A percentile compares a stretch with the other conserved stretches of the same genome.
Evolutionary conservation across 257 asterid genomes (phyloP).

Genomic region (Nicotiana otophora): DNA sequence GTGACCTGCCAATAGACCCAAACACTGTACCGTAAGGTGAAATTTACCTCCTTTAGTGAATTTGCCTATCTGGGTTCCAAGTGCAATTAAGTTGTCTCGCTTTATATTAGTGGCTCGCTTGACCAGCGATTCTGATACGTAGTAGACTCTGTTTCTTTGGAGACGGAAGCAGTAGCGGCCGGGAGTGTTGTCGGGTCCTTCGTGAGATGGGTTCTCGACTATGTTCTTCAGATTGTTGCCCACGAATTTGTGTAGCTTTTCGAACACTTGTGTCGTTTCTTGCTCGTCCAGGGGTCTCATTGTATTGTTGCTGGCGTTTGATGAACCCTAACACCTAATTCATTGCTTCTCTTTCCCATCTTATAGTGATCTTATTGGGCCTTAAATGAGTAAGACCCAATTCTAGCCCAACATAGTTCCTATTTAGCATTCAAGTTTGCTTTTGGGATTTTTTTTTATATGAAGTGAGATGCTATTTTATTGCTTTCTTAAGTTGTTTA

Average conservation of each 20-base stretch:
- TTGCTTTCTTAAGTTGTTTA: no score
- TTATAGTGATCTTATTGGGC: background rate
- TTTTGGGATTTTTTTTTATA: no score
- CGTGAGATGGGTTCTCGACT: slow-evolving; percentile 74
- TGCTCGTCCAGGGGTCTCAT: slow-evolving; percentile 80
- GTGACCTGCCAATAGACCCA: slow-evolving; percentile 60
- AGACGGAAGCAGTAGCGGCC: slow-evolving; percentile 89
- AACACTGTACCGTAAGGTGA: slow-evolving; percentile 56
- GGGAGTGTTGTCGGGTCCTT: slow-evolving; percentile 66
- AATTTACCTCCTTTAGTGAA: slow-evolving; percentile 71
- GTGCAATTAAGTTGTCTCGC: slow-evolving; percentile 62
- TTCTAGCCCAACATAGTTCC: background rate
- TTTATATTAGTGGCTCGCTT: slow-evolving; percentile 82
- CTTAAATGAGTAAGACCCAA: background rate
- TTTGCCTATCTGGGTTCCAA: slow-evolving; percentile 83
- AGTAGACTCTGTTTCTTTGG: slow-evolving; percentile 68
- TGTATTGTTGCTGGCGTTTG: background rate
- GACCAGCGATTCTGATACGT: slow-evolving; percentile 78
- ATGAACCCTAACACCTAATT: background rate
- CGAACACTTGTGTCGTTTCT: slow-evolving; percentile 76
- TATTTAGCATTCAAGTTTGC: background rate
- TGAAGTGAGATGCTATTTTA: no score
- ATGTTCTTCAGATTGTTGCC: slow-evolving; percentile 72
- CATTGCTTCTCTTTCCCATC: background rate
- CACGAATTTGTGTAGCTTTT: slow-evolving; percentile 82